These are phyloP conservation scores for Penicillium maclennaniae DNA, from an alignment of 495 filamentous ascomycete species.

Conservation along the genomic window DNA sequence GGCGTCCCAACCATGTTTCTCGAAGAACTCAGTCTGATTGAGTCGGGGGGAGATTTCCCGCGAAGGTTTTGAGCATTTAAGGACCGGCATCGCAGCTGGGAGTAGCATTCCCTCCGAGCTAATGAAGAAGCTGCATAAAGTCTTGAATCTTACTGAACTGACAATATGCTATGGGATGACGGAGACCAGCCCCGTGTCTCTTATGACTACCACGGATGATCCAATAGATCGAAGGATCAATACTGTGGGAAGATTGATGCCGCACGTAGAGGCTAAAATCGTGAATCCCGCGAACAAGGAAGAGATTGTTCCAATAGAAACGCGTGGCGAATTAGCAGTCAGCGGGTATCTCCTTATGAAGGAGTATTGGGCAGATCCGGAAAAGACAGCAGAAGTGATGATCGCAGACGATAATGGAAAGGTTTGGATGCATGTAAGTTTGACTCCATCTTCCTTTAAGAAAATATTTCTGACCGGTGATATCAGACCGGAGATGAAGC, in stretches of 20 bases:
- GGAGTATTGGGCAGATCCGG: constrained; percentile 76
- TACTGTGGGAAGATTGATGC: constrained; percentile 73
- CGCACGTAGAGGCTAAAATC: constrained; percentile 82
- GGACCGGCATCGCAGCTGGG: constrained; percentile 91
- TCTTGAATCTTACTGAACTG: constrained; percentile 75
- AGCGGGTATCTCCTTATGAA: constrained; percentile 87
- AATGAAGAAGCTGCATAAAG: constrained; percentile 74
- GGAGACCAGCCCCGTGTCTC: constrained; percentile 86
- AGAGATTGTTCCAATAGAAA: constrained; percentile 56
- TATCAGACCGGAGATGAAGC: constrained; percentile 81
- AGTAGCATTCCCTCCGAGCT: constrained; percentile 76
- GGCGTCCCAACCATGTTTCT: constrained; percentile 97
- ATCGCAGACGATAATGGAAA: constrained; percentile 55
- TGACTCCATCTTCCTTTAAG: background rate
- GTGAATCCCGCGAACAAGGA: constrained; percentile 59
- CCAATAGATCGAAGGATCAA: constrained; percentile 73
- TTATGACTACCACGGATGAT: constrained; percentile 85
- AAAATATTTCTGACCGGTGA: constrained; percentile 10
- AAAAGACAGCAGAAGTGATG: constrained; percentile 68
- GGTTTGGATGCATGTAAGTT: constrained; percentile 65
- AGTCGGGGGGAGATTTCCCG: constrained; percentile 48
- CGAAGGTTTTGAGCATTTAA: constrained; percentile 63
- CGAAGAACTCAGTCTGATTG: constrained; percentile 73
- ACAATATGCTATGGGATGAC: constrained; percentile 99
- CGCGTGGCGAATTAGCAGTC: constrained; percentile 77